A percentile compares a stretch with the other conserved stretches of the same genome.
These are phyloP conservation scores for Rhizopogon parksii DNA, from an alignment of 1,284 basidiomycete species.

Conservation along the genomic window DNA sequence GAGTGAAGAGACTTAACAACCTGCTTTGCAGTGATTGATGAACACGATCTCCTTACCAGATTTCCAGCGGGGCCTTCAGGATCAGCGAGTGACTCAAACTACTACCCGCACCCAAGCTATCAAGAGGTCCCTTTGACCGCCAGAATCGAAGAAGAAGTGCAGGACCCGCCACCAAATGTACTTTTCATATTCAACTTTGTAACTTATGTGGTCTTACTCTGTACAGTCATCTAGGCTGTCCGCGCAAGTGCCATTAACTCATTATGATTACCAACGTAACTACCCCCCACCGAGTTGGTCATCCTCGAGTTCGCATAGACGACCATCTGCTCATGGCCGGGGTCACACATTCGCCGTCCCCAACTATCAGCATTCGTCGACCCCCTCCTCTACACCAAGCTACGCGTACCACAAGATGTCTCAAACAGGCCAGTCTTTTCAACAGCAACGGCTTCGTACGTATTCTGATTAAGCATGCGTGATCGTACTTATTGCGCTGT, in stretches of 20 bases:
- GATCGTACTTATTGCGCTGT: background rate
- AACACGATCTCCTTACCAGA: background rate
- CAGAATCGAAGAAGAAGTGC: slow-evolving; percentile 1
- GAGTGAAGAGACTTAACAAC: background rate
- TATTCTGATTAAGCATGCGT: background rate
- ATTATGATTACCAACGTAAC: background rate
- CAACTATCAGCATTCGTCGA: background rate
- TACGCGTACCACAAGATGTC: background rate
- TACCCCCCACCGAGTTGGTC: background rate
- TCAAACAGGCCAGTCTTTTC: background rate
- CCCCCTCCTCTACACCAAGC: background rate
- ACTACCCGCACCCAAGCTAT: background rate
- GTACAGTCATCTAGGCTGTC: background rate
- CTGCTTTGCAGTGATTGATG: background rate
- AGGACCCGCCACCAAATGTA: background rate
- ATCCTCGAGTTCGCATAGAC: background rate
- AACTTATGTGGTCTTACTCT: background rate
- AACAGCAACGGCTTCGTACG: background rate
- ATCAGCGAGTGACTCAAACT: background rate
- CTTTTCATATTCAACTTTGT: background rate
- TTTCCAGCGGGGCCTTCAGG: background rate
- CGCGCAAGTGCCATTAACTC: background rate
- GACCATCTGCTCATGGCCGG: background rate
- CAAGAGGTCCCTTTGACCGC: background rate
- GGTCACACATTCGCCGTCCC: background rate